phyloP scores from a whole-genome alignment of 2,329 filamentous ascomycete species.

The Monosporascus sp. region DNA sequence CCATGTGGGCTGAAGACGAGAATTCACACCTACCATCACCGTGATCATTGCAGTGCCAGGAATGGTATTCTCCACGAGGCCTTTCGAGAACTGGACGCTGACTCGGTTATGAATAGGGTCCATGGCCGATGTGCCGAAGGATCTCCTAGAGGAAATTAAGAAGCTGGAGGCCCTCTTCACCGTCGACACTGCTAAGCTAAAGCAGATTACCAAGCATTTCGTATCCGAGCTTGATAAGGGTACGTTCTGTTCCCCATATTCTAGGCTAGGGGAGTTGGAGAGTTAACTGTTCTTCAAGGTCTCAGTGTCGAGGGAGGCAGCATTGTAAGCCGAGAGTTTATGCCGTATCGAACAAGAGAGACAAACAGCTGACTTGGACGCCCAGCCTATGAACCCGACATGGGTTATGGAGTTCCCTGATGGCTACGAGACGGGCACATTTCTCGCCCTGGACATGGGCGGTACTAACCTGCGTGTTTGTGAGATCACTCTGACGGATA shows the following conservation, averaged over 20 bases:
- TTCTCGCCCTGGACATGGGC: conserved; percentile 88
- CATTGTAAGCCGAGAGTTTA: conserved; percentile 60
- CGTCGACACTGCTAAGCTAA: conserved; percentile 72
- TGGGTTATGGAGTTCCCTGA: conserved; percentile 91
- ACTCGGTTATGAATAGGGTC: conserved; percentile 55
- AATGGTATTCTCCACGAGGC: not conserved
- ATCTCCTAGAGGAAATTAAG: conserved; percentile 74
- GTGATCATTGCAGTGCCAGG: conserved; percentile 2
- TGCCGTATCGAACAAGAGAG: not conserved
- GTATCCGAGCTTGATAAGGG: conserved; percentile 82
- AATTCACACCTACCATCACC: conserved; percentile 15
- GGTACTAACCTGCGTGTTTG: conserved; percentile 94
- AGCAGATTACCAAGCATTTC: conserved; percentile 87
- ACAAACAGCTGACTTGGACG: conserved; percentile 4
- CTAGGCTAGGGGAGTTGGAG: conserved; percentile 6
- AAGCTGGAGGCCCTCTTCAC: conserved; percentile 79
- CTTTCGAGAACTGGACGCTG: conserved; percentile 1
- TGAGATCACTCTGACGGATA: conserved; percentile 81
- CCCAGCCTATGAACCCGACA: conserved; percentile 91
- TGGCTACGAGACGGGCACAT: conserved; percentile 82
- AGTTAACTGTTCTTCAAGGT: conserved; percentile 47
- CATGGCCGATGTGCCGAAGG: conserved; percentile 84
- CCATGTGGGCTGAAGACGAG: conserved; percentile 5
- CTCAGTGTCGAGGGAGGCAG: conserved; percentile 82
- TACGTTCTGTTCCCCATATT: conserved; percentile 28